Base-by-base conservation (phyloP, 345 rosid genomes). In the Firmiana major region DNA sequence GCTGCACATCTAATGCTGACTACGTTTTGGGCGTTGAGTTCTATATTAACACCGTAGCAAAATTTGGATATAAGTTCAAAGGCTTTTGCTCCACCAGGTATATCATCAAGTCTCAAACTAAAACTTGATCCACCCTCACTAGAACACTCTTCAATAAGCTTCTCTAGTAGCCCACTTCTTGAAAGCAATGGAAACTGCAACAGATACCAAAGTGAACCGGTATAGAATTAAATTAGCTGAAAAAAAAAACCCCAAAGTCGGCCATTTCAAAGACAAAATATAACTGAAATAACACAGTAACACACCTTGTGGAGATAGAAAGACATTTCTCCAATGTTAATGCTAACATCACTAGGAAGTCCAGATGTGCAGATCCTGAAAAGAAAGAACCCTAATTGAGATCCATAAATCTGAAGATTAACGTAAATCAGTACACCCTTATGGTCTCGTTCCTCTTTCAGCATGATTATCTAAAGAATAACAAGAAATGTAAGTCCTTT, bases 251-350 rank as follows among this genome's bases (percentile, higher is more conserved):
- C 38, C 17, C 24, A 3, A 10, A 51, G 31, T 36, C 6, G 53
- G 7, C 26, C 78, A 42, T 28, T 31, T 43, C 59, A 15, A 48
- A 73, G 40, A 26, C 45, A 12, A 73, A 60, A 73, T 17, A 68
- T 36, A 63, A 66, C 19, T 9, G 54, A 66, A 80, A 38, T 36
- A 24, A 36, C 4, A 46, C 34, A 31, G 34, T 31, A 31, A 31
- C 34, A 31, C 53, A 92, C 97, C 97, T 92, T 92, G 87, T 92
- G 97, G 63, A 92, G 97, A 85, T 90, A 88, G 82, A 92, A 92
- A 74, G 86, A 84, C 81, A 80, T 84, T 48, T 89, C 92, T 73
- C 85, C 91, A 59, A 89, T 84, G 76, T 88, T 90, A 57, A 92
- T 83, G 38, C 87, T 84, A 75, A 89, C 89, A 84, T 92, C 97